These are phyloP conservation scores for Myxozyma melibiosi DNA, from an alignment of 805 yeast species.

Conservation along the genomic window DNA sequence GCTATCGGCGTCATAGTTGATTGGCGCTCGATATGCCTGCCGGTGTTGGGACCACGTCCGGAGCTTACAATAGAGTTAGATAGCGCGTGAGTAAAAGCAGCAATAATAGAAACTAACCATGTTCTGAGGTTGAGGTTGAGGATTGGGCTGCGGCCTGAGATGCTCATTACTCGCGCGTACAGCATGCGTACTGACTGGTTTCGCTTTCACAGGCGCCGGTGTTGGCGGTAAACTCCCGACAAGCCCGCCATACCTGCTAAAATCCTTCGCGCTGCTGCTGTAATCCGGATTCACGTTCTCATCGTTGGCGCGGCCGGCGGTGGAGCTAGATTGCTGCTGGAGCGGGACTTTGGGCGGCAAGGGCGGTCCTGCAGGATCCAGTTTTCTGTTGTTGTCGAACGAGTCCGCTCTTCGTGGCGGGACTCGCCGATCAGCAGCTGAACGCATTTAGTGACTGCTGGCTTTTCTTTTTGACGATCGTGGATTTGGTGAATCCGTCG, in stretches of 20 bases:
- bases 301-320: too few species aligned
- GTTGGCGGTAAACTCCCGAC: background rate
- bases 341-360: conserved; percentile 17
- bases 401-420: too few species aligned
- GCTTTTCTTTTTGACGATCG: too few species aligned
- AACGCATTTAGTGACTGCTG: too few species aligned
- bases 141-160: background rate
- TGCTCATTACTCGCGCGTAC: background rate
- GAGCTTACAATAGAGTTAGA: too few species aligned
- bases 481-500: too few species aligned
- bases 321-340: too few species aligned
- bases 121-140: background rate
- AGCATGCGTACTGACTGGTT: too few species aligned
- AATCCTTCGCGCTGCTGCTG: background rate
- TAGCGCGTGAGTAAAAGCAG: background rate
- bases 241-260: conserved; percentile 3
- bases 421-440: too few species aligned
- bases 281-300: background rate
- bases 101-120: background rate
- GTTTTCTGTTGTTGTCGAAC: too few species aligned
- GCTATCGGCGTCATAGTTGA: conserved; percentile 4
- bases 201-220: background rate
- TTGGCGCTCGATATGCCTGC: background rate
- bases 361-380: background rate
- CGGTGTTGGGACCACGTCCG: background rate